A percentile compares a stretch with the other conserved stretches of the same genome.
Evolutionary conservation across 805 yeast species (phyloP).

Genomic region (Lachancea fermentati): DNA sequence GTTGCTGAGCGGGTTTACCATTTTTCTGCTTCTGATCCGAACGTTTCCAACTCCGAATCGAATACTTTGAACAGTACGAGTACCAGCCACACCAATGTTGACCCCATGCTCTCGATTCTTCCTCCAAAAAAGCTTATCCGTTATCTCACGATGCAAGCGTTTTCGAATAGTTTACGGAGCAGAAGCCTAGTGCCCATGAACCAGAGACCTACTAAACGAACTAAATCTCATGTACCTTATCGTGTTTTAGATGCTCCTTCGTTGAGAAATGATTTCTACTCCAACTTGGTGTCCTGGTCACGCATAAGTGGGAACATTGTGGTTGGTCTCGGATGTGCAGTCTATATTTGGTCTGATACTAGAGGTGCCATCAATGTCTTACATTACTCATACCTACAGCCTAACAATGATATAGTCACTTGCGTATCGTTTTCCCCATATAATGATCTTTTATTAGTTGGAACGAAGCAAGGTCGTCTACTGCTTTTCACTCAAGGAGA

Average conservation of each 20-base stretch:
- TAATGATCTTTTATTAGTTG: constrained; percentile 45
- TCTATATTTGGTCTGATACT: constrained; percentile 57
- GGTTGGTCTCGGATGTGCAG: constrained; percentile 58
- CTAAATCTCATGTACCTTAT: constrained; percentile 39
- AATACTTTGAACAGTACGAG: constrained; percentile 1
- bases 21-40: constrained; percentile 17
- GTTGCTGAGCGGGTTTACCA: constrained; percentile 38
- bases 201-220: constrained; percentile 22
- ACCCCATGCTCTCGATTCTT: constrained; percentile 19
- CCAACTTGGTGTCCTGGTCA: constrained; percentile 74
- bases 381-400: constrained; percentile 32
- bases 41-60: constrained; percentile 4
- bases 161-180: constrained; percentile 10
- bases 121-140: constrained; percentile 18
- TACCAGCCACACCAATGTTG: constrained; percentile 7
- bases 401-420: constrained; percentile 40
- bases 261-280: constrained; percentile 69
- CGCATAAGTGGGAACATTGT: constrained; percentile 43
- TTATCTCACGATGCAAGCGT: constrained; percentile 12
- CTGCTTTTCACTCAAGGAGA: constrained; percentile 38
- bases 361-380: constrained; percentile 41
- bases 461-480: constrained; percentile 53
- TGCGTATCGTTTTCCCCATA: constrained; percentile 51
- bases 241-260: constrained; percentile 64
- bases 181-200: constrained; percentile 7